Evolutionary conservation across 208 protist species (phyloP), one percentile per base, ranked within the genome.

Genomic region (Acanthamoeba triangularis): DNA sequence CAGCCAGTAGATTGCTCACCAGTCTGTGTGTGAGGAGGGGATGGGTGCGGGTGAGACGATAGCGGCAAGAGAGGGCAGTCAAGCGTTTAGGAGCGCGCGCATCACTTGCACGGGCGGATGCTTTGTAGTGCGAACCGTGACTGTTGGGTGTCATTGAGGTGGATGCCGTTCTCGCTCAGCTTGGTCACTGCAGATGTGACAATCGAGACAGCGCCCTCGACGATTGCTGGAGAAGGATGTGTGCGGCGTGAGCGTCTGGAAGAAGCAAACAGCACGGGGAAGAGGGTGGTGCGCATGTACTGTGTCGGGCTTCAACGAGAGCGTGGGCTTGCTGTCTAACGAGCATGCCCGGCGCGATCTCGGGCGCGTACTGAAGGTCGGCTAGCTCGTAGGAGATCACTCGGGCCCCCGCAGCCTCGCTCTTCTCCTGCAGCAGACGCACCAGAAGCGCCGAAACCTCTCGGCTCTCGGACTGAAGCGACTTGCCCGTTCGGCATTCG

Each of bases 341-440:
- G 14, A 93, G 61, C 87, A 93, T 93, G 61, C 87, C 87, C 37
- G 52, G 87, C 25, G 87, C 87, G 37, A 93, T 93, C 87, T 93
- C 87, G 4, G 87, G 87, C 33, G 87, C 87, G 37, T 93, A 93
- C 87, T 93, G 87, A 30, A 93, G 47, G 61, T 93, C 87, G n/a
- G 87, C 87, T 0, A 93, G 87, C 37, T 93, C 87, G 33, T 47
- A 93, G 28, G 87, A 93, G 61, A 93, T 93, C 47, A 93, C 61
- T 11, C 49, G 1, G 16, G 49, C 80, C 3, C 80, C 80, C 1
- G 49, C 41, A 25, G 56, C 49, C 25, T 88, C 80, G 80, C 47
- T 25, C 80, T 88, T 88, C 80, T 63, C 52, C 28, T 88, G 80
- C 2, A 88, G 52, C 25, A 88, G n/a, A 14, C 35, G 37, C 41